Conservation (phyloP, 805 yeast genomes). For the Lachancea quebecensis region DNA sequence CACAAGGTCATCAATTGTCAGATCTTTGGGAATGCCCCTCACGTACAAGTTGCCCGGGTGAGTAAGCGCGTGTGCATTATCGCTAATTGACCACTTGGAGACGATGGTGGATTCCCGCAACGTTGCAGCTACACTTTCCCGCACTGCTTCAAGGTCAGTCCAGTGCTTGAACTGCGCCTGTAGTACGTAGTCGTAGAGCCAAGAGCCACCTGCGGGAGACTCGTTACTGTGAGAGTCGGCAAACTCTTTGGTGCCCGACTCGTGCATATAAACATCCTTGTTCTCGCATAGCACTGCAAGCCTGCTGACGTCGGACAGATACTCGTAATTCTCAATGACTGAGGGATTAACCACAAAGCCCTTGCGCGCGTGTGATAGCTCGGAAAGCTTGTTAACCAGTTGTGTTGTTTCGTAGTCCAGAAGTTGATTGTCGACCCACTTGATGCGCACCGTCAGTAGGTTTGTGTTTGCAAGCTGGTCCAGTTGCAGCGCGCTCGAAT, state of each 20-base stretch:
- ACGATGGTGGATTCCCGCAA: constrained; percentile 6
- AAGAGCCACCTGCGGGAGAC: constrained; percentile 4
- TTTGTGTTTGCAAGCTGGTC: constrained; percentile 29
- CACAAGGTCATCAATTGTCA: constrained; percentile 34
- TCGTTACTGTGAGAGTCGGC: constrained; percentile 11
- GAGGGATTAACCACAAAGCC: constrained; percentile 20
- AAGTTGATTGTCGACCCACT: constrained; percentile 11
- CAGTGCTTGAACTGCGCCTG: constrained; percentile 24
- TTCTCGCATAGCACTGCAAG: constrained; percentile 16
- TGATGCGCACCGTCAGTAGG: constrained; percentile 22
- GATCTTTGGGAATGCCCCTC: constrained; percentile 39
- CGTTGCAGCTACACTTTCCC: constrained; percentile 7
- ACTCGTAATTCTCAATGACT: constrained; percentile 27
- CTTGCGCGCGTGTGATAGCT: constrained; percentile 11
- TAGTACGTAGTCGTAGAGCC: constrained; percentile 22
- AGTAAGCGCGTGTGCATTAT: constrained; percentile 29
- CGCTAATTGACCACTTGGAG: constrained; percentile 24
- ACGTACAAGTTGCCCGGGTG: constrained; percentile 57
- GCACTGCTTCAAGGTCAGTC: constrained; percentile 10
- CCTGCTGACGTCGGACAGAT: constrained; percentile 20
- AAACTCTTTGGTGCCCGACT: constrained; percentile 18
- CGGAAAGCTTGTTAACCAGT: constrained; percentile 8
- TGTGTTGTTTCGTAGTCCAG: constrained; percentile 4
- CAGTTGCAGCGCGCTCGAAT: constrained; percentile 10
- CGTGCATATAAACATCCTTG: constrained; percentile 20